Evolutionary conservation across 192 early-diverging fungal species (phyloP), one percentile per base, ranked within the genome.

Genomic region (Tieghemiomyces parasiticus): DNA sequence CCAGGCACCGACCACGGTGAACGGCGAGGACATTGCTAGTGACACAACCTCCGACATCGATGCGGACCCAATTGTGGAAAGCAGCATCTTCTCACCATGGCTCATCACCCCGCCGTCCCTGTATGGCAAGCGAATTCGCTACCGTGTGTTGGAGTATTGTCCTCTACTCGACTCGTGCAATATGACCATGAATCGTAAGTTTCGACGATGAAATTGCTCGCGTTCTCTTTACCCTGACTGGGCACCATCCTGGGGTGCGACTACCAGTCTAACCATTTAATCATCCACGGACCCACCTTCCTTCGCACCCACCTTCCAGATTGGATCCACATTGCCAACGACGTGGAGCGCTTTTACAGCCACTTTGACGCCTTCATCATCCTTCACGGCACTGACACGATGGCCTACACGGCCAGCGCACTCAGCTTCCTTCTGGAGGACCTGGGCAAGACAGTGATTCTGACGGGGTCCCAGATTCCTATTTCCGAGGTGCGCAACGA

Each of bases 401-500:
- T 92, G 89, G 78, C 88, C 0, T 92, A 87, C 63, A 90, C 89
- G 0, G 89, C 89, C 4, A 82, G 83, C 64, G 89, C 85, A 0
- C 77, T 99, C 50, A 90, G 87, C 61, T 99, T 99, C 67, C 88
- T 99, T 84, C 75, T 99, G 38, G 93, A 99, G 66, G 86, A 92
- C 62, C 75, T 99, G 33, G 96, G 95, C 28, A 99, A 99, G 67
- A 88, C 94, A 19, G 93, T 99, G 31, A 96, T 99, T 63, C 68
- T 99, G 58, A 99, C 91, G 3, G 96, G 96, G 13, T 95, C 92
- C 22, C 96, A 99, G 71, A 90, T 99, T 6, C 96, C 96, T 0
- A 77, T 99, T 44, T 89, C 93, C 20, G 96, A 99, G 69, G 85
- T 99, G 32, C 81, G 96, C 47, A 99, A 94, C 71, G 96, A 99